Base-by-base conservation (phyloP, 2,329 filamentous ascomycete species). In the Stachybotrys chartarum region DNA sequence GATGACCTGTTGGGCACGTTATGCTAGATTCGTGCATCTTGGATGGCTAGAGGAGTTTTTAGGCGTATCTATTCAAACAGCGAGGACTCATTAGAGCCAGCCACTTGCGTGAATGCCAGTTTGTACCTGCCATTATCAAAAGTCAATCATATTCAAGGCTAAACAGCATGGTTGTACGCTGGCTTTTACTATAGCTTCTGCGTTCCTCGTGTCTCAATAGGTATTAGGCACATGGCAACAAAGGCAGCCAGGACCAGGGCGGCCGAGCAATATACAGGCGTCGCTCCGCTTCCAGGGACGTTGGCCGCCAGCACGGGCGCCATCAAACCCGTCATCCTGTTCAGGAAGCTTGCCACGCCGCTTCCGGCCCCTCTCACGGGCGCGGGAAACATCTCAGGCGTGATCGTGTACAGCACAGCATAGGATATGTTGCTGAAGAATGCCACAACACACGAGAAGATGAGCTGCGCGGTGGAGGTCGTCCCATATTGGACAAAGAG, bases 341-440 rank as follows among this genome's bases (percentile, higher is more conserved):
- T 91, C 57, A 90, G 69, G 64, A 88, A 87, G 65, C 83, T 87
- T 24, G 84, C 83, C 51, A 91, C 85, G 47, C 87, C 88, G 0
- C 84, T 87, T 6, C 86, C 88, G 0, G 86, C 88, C 6, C 87
- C 88, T 35, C 88, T 76, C 24, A 87, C 82, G 1, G 86, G 85
- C 0, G 86, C 85, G 0, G 87, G 87, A 70, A 91, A 90, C 31
- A 90, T 82, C 64, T 91, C 88, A 0, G 88, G 87, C 0, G 88
- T 90, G 66, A 89, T 91, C 7, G 87, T 85, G 66, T 90, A 91
- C 1, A 91, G 72, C 1, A 90, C 85, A 55, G 86, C 87, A 70
- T 90, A 90, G 83, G 88, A 88, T 71, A 88, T 86, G 65, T 88
- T 88, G 70, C 89, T 86, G 60, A 84, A 81, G 66, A 90, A 88